Base-by-base conservation (phyloP, 164 flowering plant genomes). In the Platanus orientalis region DNA sequence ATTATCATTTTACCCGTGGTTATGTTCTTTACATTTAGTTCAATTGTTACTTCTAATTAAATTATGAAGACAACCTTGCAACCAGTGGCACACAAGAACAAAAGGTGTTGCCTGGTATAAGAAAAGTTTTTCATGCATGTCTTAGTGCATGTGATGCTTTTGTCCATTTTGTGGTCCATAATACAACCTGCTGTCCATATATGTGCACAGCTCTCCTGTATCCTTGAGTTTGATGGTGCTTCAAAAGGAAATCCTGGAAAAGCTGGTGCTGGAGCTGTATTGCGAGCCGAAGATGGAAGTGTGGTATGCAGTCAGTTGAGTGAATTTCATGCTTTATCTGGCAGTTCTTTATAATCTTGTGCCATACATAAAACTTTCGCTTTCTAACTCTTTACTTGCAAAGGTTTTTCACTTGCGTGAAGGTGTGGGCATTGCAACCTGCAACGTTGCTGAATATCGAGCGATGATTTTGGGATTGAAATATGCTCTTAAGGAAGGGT, bases 191-290 rank as follows among this genome's bases (percentile, higher is more conserved):
- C 48, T 34, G 32, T 36, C 51, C 45, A 42, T 42, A 34, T 29
- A 28, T 57, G 13, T 66, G 64, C 74, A 51, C 61, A 91, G 95
- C 62, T 34, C 1, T 75, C 84, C 34, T 91, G 90, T 71, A 56
- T 75, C 67, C 75, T 94, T 61, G 87, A 91, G 80, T 92, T 95
- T 77, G 97, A 95, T 81, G 99, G 99, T 64, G 96, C 97, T 57
- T 85, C 96, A 54, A 94, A 88, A 76, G 96, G 97, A 68, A 95
- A 95, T 76, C 97, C 99, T 64, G 97, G 99, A 68, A 80, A 23
- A 72, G 86, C 94, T 73, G 97, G 97, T 61, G 96, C 97, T 44
- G 97, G 91, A 62, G 99, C 88, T 69, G 70, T 94, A 28, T 68
- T 94, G 61, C 84, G 90, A 50, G 69, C 84, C 20, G 80, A 71